Percentiles rank a stretch among this genome's conserved stretches.
Conservation (phyloP, 2,329 filamentous ascomycete species). For the Septoria linicola region DNA sequence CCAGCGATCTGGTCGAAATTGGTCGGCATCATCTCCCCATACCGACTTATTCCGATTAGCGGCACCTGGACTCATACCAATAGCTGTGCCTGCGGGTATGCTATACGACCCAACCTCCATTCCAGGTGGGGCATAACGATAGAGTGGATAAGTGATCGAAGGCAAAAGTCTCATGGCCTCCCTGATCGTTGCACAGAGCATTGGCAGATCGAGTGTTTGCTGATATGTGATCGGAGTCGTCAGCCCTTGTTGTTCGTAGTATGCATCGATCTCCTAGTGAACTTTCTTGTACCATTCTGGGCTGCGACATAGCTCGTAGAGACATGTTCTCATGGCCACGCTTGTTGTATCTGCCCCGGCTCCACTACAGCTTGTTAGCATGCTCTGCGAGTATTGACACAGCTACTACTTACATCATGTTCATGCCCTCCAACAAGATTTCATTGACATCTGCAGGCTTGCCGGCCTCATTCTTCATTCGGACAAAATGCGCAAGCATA, state of each 20-base stretch:
- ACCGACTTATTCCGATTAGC: constrained; percentile 11
- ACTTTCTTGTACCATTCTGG: constrained; percentile 4
- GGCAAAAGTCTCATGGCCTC: constrained; percentile 37
- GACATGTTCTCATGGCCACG: constrained; percentile 11
- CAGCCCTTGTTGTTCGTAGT: constrained; percentile 28
- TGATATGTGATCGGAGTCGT: constrained; percentile 28
- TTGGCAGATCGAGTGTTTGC: constrained; percentile 33
- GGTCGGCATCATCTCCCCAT: constrained; percentile 14
- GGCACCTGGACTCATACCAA: constrained; percentile 10
- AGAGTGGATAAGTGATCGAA: constrained; percentile 26
- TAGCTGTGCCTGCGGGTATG: constrained; percentile 4
- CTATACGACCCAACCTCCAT: constrained; percentile 33
- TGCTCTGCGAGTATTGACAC: background rate
- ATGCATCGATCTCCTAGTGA: constrained; percentile 40
- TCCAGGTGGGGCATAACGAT: constrained; percentile 36
- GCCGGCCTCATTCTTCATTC: constrained; percentile 13
- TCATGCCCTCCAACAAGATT: constrained; percentile 18
- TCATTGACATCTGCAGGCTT: constrained; percentile 7
- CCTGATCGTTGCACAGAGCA: constrained; percentile 37
- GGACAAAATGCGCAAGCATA: constrained; percentile 23
- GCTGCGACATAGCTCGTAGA: constrained; percentile 15
- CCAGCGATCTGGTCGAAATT: constrained; percentile 17
- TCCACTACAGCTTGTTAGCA: background rate
- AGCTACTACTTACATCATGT: constrained; percentile 12
- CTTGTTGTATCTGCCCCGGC: constrained; percentile 22